phyloP scores from a whole-genome alignment of 140 eudicot species.

The Cichorium intybus region DNA sequence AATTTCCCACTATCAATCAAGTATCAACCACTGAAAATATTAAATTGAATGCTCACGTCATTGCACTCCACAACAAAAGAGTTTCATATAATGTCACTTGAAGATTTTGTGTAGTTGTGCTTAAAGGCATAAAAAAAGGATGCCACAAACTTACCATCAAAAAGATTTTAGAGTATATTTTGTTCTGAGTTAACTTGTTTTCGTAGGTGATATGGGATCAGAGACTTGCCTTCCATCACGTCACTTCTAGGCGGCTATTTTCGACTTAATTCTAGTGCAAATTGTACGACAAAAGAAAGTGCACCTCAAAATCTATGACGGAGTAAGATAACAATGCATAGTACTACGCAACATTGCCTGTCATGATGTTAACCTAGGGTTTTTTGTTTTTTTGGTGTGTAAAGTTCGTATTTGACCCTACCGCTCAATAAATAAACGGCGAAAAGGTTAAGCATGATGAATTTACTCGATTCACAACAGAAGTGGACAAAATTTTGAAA shows the following conservation, averaged over 20 bases:
- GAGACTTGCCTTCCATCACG: background rate
- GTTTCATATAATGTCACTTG: slow-evolving; percentile 29
- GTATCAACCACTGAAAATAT: slow-evolving; percentile 24
- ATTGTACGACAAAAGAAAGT: background rate
- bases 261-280: background rate
- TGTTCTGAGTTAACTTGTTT: slow-evolving; percentile 1
- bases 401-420: slow-evolving; percentile 24
- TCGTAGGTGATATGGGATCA: background rate
- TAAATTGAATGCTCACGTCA: slow-evolving; percentile 1
- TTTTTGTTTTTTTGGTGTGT: background rate
- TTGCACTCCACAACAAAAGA: slow-evolving; percentile 31
- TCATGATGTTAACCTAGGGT: slow-evolving; percentile 17
- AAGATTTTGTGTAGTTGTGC: slow-evolving; percentile 8
- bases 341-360: slow-evolving; percentile 4
- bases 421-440: slow-evolving; percentile 9
- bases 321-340: background rate
- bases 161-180: background rate
- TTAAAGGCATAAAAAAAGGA: slow-evolving; percentile 26
- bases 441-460: slow-evolving; percentile 21
- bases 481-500: background rate
- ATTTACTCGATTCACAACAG: background rate
- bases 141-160: slow-evolving; percentile 12
- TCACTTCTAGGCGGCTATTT: background rate
- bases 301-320: background rate
- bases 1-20: slow-evolving; percentile 25